phyloP scores from a whole-genome alignment of 345 rosid species.

The Aquilaria yunnanensis region DNA sequence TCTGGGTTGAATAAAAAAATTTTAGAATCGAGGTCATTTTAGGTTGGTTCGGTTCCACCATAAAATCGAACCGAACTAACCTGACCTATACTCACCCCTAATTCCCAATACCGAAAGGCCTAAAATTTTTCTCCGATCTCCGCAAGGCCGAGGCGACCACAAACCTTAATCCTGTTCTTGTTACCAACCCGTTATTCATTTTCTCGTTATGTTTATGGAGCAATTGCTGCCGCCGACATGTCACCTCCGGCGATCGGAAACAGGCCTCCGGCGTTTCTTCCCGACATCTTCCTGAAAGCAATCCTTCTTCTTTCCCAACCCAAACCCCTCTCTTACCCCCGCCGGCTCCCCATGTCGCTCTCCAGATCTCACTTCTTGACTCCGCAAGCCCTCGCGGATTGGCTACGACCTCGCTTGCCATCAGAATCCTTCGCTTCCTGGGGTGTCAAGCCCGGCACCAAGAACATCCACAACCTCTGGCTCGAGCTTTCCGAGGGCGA shows the following conservation, averaged over 20 bases:
- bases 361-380: slow-evolving; percentile 39
- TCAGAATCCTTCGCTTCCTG: slow-evolving; percentile 79
- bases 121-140: no score
- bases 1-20: no score
- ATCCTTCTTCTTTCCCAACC: slow-evolving; percentile 24
- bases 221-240: slow-evolving; percentile 3
- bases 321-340: slow-evolving; percentile 33
- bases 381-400: slow-evolving; percentile 84
- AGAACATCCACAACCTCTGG: slow-evolving; percentile 97
- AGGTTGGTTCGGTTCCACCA: no score
- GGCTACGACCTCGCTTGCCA: slow-evolving; percentile 80
- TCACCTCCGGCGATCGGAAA: slow-evolving; percentile 10
- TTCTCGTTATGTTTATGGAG: not conserved
- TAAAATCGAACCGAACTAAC: no score
- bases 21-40: no score
- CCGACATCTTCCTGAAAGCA: slow-evolving; percentile 42
- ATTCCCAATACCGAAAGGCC: no score
- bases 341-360: slow-evolving; percentile 43
- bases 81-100: no score
- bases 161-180: not conserved
- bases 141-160: not conserved
- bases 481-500: slow-evolving; percentile 88
- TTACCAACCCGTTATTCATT: not conserved
- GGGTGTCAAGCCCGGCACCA: slow-evolving; percentile 95
- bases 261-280: slow-evolving; percentile 13